Percentiles rank a stretch among this genome's conserved stretches.
Conservation (phyloP, 129 eudicot species). For the sunflower (Helianthus annuus) region HanXRQr2.0-SUNRISE NC_035448.2:163477309-163477808, state of each 20-base stretch:
- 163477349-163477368: too few relatives aligned
- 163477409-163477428: too few relatives aligned
- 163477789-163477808: slow-evolving; percentile 45
- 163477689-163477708: slow-evolving; percentile 1
- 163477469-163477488: too few relatives aligned
- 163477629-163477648: background rate
- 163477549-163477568: background rate
- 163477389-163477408: too few relatives aligned
- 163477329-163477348: too few relatives aligned
- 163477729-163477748: slow-evolving; percentile 41
- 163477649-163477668: slow-evolving; percentile 32
- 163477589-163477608: background rate
- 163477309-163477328: too few relatives aligned
- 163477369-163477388: too few relatives aligned
- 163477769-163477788: slow-evolving; percentile 39
- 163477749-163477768: slow-evolving; percentile 41
- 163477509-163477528: too few relatives aligned
- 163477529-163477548: background rate
- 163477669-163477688: slow-evolving; percentile 16
- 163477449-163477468: too few relatives aligned
- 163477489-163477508: too few relatives aligned
- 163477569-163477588: background rate
- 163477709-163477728: slow-evolving; percentile 41
- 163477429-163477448: too few relatives aligned
- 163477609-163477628: background rate